phyloP scores from a whole-genome alignment of 805 yeast genomes.

The Wickerhamomyces rabaulensis region DNA sequence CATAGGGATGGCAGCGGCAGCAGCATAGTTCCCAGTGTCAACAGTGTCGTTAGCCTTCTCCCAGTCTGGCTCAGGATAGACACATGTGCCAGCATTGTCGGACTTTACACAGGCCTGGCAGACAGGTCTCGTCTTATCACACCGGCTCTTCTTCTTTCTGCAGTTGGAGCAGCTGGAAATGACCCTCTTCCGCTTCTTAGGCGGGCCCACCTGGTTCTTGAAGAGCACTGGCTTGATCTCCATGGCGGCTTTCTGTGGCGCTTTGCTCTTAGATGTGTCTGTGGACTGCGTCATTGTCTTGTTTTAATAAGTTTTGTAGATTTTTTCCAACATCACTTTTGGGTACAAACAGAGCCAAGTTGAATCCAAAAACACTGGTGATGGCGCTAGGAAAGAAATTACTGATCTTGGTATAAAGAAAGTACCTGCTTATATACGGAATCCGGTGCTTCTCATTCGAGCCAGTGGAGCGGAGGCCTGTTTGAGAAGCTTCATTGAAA shows the following conservation, averaged over 20 bases:
- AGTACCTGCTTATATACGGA: too few relatives aligned
- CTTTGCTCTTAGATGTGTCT: not conserved
- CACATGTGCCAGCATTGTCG: slow-evolving; percentile 42
- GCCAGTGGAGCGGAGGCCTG: not conserved
- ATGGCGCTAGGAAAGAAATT: too few relatives aligned
- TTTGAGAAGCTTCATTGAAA: not conserved
- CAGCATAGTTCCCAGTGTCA: slow-evolving; percentile 10
- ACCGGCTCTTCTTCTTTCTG: slow-evolving; percentile 24
- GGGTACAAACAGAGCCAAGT: too few relatives aligned
- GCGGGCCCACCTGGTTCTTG: slow-evolving; percentile 11
- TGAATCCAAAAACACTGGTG: too few relatives aligned
- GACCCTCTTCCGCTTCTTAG: slow-evolving; percentile 18
- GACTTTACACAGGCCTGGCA: slow-evolving; percentile 48
- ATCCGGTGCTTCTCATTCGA: too few relatives aligned
- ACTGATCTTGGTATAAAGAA: too few relatives aligned
- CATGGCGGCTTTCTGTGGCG: not conserved
- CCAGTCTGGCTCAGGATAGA: slow-evolving; percentile 54
- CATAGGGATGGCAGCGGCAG: slow-evolving; percentile 22
- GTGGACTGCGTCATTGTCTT: not conserved
- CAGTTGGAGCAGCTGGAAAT: slow-evolving; percentile 23
- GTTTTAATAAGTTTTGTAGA: not conserved
- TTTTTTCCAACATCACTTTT: too few relatives aligned
- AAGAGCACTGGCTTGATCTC: not conserved
- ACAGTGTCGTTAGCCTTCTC: slow-evolving; percentile 27
- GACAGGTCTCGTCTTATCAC: slow-evolving; percentile 45